These are phyloP conservation scores for Begonia fuchsioides DNA, from an alignment of 306 rosid genomes.

Conservation along the genomic window DNA sequence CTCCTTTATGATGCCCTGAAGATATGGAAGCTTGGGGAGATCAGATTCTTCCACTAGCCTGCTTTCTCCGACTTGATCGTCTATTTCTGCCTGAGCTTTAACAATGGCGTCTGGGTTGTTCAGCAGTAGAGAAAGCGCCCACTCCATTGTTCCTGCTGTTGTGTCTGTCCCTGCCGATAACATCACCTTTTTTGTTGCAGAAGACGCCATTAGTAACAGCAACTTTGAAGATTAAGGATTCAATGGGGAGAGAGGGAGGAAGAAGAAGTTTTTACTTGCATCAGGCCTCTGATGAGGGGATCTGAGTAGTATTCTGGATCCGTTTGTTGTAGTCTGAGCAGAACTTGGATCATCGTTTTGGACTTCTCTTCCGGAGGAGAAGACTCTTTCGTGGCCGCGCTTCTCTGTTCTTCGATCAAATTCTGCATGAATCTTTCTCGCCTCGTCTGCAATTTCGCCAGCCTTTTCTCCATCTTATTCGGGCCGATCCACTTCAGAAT, in stretches of 20 bases:
- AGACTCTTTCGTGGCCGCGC: conserved; percentile 2
- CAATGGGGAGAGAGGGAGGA: background rate
- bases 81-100: conserved; percentile 12
- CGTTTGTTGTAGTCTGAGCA: conserved; percentile 15
- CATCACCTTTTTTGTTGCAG: background rate
- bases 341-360: conserved; percentile 23
- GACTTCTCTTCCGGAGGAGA: conserved; percentile 1
- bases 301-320: conserved; percentile 21
- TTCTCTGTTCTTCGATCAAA: conserved; percentile 21
- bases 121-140: conserved; percentile 20
- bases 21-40: conserved; percentile 13
- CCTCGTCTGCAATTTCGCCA: conserved; percentile 9
- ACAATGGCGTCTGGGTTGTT: conserved; percentile 14
- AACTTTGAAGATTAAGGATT: too few species aligned
- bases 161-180: conserved; percentile 19
- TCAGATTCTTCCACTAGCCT: conserved; percentile 18
- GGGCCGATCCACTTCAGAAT: conserved; percentile 7
- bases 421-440: conserved; percentile 16
- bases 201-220: too few species aligned
- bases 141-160: conserved; percentile 16
- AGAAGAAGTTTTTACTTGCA: conserved; percentile 7
- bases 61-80: conserved; percentile 2
- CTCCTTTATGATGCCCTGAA: conserved; percentile 16
- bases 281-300: conserved; percentile 17
- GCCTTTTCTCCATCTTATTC: conserved; percentile 10